phyloP scores from a whole-genome alignment of 2,329 filamentous ascomycete genomes.

The Eutypa lata region DNA sequence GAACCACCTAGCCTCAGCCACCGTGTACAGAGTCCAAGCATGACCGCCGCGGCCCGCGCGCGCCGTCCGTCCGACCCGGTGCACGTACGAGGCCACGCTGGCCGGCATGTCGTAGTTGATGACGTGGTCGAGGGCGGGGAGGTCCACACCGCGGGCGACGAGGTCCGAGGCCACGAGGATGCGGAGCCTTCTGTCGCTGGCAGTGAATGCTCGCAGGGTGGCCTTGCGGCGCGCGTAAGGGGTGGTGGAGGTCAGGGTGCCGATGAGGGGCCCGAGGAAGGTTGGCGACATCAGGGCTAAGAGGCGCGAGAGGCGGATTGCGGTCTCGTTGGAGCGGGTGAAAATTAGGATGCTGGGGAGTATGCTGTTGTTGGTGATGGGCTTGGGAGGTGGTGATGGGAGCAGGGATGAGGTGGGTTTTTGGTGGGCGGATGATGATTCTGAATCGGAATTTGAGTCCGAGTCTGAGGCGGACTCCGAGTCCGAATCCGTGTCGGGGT shows the following conservation, averaged over 20 bases:
- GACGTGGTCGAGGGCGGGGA: conserved; percentile 75
- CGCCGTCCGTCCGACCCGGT: conserved; percentile 88
- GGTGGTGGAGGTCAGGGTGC: conserved; percentile 74
- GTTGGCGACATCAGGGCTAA: conserved; percentile 64
- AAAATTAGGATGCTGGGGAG: conserved; percentile 69
- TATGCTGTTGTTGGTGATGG: conserved; percentile 12
- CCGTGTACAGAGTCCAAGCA: conserved; percentile 83
- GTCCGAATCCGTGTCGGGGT: conserved; percentile 32
- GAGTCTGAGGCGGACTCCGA: conserved; percentile 28
- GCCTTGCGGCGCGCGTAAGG: conserved; percentile 68
- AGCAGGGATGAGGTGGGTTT: conserved; percentile 1
- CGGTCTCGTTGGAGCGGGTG: conserved; percentile 84
- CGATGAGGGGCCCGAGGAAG: conserved; percentile 55
- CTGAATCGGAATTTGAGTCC: conserved; percentile 19
- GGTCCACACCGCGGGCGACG: conserved; percentile 86
- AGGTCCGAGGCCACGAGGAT: conserved; percentile 89
- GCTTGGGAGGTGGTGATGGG: conserved; percentile 2
- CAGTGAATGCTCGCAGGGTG: conserved; percentile 63
- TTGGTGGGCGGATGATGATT: not conserved
- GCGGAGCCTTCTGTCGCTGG: conserved; percentile 54
- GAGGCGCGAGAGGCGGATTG: conserved; percentile 80
- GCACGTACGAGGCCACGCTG: conserved; percentile 79
- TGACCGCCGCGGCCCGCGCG: conserved; percentile 72
- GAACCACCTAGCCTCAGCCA: conserved; percentile 87
- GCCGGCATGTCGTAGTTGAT: conserved; percentile 91